Base-by-base conservation (phyloP, 306 rosid species). In the Lagenaria siceraria region DNA sequence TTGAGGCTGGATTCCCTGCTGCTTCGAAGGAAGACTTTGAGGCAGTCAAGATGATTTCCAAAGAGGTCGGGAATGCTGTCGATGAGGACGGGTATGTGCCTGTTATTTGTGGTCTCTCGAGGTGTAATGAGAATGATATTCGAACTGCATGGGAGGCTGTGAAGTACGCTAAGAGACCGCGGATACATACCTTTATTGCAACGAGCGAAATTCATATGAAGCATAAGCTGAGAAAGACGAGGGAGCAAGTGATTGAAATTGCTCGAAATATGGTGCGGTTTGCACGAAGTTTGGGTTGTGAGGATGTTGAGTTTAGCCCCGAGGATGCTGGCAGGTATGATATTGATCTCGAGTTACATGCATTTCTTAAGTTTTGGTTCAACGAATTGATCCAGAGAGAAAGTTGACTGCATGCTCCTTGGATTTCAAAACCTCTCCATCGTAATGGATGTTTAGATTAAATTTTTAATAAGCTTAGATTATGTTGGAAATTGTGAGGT, bases 261-360 rank as follows among this genome's bases (percentile, higher is more conserved):
- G 99, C 99, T 0, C 82, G 90, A 72, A 84, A 15, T 18, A 92
- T 90, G 97, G 98, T 95, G 31, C 86, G 66, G 76, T 90, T 87
- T 58, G 98, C 99, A 0, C 83, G 97, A 82, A 88, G 93, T 77
- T 87, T 95, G 78, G 99, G 98, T 8, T 95, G 98, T 27, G 74
- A 90, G 0, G 99, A 95, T 65, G 93, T 95, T 0, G 97, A 95
- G 83, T 95, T 95, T 83, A 92, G 98, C 80, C 96, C 99, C 1
- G 99, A 95, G 87, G 99, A 95, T 83, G 99, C 99, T 33, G 97
- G 99, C 13, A 92, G 97, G 98, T 91, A 13, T n/a, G 77, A 22
- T 29, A 78, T 76, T 56, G 54, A 33, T 25, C 54, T 8, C 10
- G 19, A 71, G 38, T 72, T 72, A 4, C 55, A 42, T 46, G 76